A percentile compares a stretch with the other conserved stretches of the same genome.
Conservation (phyloP, 2,329 filamentous ascomycete genomes). For the Cryphonectria naterciae region DNA sequence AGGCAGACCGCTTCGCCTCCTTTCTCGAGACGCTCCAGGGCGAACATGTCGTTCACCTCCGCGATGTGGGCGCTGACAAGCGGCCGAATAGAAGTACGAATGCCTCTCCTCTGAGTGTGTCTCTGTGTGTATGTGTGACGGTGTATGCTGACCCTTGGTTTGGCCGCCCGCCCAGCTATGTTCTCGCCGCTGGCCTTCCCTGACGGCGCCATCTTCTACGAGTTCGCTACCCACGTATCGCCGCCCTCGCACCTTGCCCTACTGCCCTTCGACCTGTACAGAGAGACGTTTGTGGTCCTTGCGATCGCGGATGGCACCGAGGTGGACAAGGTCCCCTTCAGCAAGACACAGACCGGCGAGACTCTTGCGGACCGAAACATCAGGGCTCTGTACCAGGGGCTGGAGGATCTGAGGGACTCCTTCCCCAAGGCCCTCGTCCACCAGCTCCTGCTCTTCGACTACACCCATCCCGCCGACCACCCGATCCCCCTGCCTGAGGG, state of each 20-base stretch:
- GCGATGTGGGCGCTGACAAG: slow-evolving; percentile 84
- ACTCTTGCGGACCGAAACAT: slow-evolving; percentile 61
- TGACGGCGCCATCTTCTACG: slow-evolving; percentile 83
- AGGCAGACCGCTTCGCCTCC: slow-evolving; percentile 74
- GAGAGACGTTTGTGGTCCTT: slow-evolving; percentile 81
- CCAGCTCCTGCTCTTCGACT: slow-evolving; percentile 80
- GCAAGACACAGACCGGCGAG: slow-evolving; percentile 59
- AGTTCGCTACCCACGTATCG: slow-evolving; percentile 79
- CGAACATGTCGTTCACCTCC: slow-evolving; percentile 81
- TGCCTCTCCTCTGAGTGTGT: not conserved
- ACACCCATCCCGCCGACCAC: slow-evolving; percentile 52
- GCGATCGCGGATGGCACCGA: slow-evolving; percentile 83
- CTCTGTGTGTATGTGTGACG: slow-evolving; percentile 14
- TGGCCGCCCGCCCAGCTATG: slow-evolving; percentile 65
- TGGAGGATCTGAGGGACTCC: slow-evolving; percentile 71
- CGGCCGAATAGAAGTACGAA: slow-evolving; percentile 81
- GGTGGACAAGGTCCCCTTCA: slow-evolving; percentile 58
- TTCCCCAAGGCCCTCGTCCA: slow-evolving; percentile 79
- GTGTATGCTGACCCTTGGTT: slow-evolving; percentile 26
- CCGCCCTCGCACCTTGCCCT: slow-evolving; percentile 79
- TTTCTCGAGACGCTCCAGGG: slow-evolving; percentile 79
- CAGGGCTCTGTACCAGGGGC: slow-evolving; percentile 64
- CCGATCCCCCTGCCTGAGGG: slow-evolving; percentile 66
- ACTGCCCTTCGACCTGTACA: slow-evolving; percentile 87
- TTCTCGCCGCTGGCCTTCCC: slow-evolving; percentile 92